These are phyloP conservation scores for Leucocoprinus leucothites DNA, from an alignment of 768 basidiomycete genomes.

Conservation along the genomic window DNA sequence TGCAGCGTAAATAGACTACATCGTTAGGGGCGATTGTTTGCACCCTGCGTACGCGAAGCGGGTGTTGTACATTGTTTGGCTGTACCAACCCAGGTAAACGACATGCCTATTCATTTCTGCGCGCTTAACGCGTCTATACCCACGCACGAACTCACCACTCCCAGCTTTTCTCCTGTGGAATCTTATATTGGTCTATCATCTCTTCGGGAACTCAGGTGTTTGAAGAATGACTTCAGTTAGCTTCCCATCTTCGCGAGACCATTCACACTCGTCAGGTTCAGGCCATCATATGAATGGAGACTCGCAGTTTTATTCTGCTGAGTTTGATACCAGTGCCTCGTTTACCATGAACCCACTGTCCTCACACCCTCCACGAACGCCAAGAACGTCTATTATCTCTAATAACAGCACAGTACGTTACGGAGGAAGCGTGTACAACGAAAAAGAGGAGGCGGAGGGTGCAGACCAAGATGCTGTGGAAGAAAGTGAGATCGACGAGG, in stretches of 20 bases:
- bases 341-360: conserved; percentile 85
- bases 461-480: conserved; percentile 34
- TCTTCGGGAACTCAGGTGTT: no score
- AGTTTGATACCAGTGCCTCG: conserved; percentile 55
- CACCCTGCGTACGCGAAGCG: not conserved
- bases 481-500: conserved; percentile 47
- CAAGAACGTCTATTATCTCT: conserved; percentile 50
- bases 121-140: no score
- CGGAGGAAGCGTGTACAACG: conserved; percentile 39
- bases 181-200: no score
- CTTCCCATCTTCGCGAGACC: conserved; percentile 42
- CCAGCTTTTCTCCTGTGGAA: not conserved
- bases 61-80: conserved; percentile 10
- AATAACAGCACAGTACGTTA: conserved; percentile 35
- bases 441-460: conserved; percentile 37
- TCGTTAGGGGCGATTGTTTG: no score
- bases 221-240: conserved; percentile 60
- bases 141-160: no score
- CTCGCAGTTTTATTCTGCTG: conserved; percentile 50
- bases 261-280: conserved; percentile 27
- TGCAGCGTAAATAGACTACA: no score
- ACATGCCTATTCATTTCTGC: not conserved
- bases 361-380: conserved; percentile 75
- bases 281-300: conserved; percentile 43
- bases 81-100: not conserved